Conservation (phyloP, 202 grass and related monocot species). For the Musa balbisiana region DNA sequence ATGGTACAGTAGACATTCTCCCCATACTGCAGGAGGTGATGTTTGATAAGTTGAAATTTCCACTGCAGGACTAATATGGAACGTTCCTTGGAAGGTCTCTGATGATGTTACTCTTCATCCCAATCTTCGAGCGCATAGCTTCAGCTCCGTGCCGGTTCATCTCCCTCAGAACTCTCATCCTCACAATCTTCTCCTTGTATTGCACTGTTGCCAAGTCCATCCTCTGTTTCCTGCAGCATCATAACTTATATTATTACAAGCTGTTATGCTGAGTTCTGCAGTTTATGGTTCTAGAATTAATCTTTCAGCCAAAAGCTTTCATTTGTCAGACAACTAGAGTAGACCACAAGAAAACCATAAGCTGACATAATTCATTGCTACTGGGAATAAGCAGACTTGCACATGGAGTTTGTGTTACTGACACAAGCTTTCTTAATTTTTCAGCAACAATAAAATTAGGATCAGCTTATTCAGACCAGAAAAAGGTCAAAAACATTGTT, state of each 20-base stretch:
- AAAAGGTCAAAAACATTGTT: too few species aligned
- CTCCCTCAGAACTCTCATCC: conserved; percentile 71
- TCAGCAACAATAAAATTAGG: not conserved
- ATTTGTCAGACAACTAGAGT: too few species aligned
- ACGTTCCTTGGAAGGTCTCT: conserved; percentile 88
- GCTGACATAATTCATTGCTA: too few species aligned
- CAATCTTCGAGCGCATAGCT: conserved; percentile 66
- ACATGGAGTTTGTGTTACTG: too few species aligned
- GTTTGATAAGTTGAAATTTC: not conserved
- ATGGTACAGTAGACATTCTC: too few species aligned
- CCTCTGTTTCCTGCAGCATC: conserved; percentile 53
- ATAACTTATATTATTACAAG: not conserved
- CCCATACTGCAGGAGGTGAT: too few species aligned
- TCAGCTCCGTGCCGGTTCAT: conserved; percentile 67
- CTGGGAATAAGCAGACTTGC: too few species aligned
- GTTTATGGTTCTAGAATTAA: too few species aligned
- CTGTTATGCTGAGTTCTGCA: not conserved
- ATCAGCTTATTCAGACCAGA: not conserved
- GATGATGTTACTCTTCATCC: conserved; percentile 94
- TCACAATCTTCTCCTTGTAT: conserved; percentile 70
- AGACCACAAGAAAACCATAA: too few species aligned
- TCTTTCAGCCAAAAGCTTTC: too few species aligned
- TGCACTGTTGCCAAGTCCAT: conserved; percentile 89
- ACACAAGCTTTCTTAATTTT: not conserved
- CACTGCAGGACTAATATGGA: conserved; percentile 42